A percentile compares a stretch with the other conserved stretches of the same genome.
These are phyloP conservation scores for Sarocladium strictum DNA, from an alignment of 2,329 filamentous ascomycete species.

Conservation along the genomic window DNA sequence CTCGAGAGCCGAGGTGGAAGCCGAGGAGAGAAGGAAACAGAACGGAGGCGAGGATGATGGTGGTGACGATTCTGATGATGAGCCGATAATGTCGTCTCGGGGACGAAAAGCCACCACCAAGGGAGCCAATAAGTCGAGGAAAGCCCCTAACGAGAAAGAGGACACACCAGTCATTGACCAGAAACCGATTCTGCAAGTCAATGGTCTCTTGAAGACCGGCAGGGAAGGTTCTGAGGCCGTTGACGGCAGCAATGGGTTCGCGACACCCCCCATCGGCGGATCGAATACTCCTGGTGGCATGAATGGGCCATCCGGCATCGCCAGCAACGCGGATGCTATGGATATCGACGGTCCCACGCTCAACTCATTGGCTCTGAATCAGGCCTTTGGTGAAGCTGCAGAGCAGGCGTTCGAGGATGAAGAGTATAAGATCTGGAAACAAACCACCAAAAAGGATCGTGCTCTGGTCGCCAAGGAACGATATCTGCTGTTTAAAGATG, in stretches of 20 bases:
- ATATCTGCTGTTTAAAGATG: constrained; percentile 76
- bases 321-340: constrained; percentile 76
- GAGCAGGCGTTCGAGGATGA: constrained; percentile 85
- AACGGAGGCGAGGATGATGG: constrained; percentile 78
- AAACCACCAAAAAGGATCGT: constrained; percentile 94
- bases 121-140: constrained; percentile 68
- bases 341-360: constrained; percentile 72
- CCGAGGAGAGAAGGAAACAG: constrained; percentile 76
- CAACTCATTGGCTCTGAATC: constrained; percentile 57
- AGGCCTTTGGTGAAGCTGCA: constrained; percentile 57
- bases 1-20: constrained; percentile 89
- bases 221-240: constrained; percentile 71
- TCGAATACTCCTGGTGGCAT: constrained; percentile 69
- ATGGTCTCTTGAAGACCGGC: constrained; percentile 52
- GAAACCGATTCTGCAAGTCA: constrained; percentile 66
- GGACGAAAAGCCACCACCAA: constrained; percentile 79
- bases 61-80: constrained; percentile 89
- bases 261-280: constrained; percentile 70
- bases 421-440: constrained; percentile 97
- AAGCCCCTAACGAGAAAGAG: constrained; percentile 70
- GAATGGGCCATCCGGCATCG: constrained; percentile 60
- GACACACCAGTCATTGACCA: constrained; percentile 70
- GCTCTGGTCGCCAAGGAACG: constrained; percentile 81
- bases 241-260: constrained; percentile 80
- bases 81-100: constrained; percentile 96